Conservation (phyloP, 2,329 filamentous ascomycete species). For the Cadophora luteo-olivacea region DNA sequence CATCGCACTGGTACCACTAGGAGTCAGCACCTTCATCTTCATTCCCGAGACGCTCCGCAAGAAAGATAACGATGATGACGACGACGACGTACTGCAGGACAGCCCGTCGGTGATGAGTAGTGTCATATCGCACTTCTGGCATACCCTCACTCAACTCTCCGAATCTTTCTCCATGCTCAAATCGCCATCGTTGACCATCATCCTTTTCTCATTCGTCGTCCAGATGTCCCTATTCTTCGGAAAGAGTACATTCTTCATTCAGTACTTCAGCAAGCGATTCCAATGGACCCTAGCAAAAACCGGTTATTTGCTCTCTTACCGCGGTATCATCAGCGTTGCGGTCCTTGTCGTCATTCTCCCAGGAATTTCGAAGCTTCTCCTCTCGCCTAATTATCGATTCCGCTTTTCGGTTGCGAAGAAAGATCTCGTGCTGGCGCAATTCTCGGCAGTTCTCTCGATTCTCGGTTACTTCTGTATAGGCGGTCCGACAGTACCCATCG, state of each 20-base stretch:
- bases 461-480: constrained; percentile 11
- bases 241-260: constrained; percentile 19
- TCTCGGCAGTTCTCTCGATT: constrained; percentile 3
- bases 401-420: constrained; percentile 10
- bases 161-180: constrained; percentile 18
- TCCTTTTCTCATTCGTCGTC: constrained; percentile 15
- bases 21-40: constrained; percentile 16
- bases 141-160: constrained; percentile 2
- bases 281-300: constrained; percentile 17
- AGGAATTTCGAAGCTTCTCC: constrained; percentile 10
- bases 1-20: constrained; percentile 3
- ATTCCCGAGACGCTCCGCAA: constrained; percentile 17
- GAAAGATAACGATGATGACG: constrained; percentile 2
- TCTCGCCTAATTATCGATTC: constrained; percentile 3
- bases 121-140: constrained; percentile 4
- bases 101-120: background rate
- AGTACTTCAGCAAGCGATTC: constrained; percentile 25
- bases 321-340: constrained; percentile 12
- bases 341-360: constrained; percentile 17
- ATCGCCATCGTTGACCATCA: constrained; percentile 14
- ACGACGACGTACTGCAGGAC: background rate
- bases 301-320: constrained; percentile 15
- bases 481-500: background rate
- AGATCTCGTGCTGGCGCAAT: constrained; percentile 17
- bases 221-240: constrained; percentile 10